phyloP scores from a whole-genome alignment of 164 flowering plant species.

The Protea cynaroides region DNA sequence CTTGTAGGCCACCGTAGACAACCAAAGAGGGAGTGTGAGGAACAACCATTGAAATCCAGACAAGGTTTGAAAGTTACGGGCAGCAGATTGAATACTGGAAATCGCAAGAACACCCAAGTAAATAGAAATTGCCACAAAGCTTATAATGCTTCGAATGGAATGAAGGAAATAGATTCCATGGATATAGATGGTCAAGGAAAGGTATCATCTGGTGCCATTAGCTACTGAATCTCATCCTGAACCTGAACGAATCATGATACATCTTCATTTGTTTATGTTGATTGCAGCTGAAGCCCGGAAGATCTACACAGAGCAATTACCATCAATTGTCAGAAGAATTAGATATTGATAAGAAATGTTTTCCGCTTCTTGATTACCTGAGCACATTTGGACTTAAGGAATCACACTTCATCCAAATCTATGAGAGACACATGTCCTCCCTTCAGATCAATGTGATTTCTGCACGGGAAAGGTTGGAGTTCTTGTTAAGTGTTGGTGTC shows the following conservation, averaged over 20 bases:
- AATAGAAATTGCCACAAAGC: constrained; percentile 19
- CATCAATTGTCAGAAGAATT: constrained; percentile 56
- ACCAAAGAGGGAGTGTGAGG: neutral
- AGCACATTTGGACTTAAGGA: constrained; percentile 80
- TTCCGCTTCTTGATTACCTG: constrained; percentile 87
- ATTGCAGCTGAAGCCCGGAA: constrained; percentile 35
- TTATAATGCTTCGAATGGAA: constrained; percentile 8
- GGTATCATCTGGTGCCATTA: constrained; percentile 27
- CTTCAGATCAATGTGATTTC: constrained; percentile 74
- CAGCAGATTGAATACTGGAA: constrained; percentile 14
- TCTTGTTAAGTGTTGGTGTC: constrained; percentile 76
- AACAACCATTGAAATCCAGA: constrained; percentile 8
- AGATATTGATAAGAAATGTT: constrained; percentile 67
- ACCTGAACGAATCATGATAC: neutral
- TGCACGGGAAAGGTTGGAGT: constrained; percentile 79
- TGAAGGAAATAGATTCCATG: constrained; percentile 16
- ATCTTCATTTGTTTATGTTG: constrained; percentile 15
- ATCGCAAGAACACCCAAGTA: constrained; percentile 11
- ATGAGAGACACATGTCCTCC: constrained; percentile 82
- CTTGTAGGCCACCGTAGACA: constrained; percentile 15
- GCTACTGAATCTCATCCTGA: constrained; percentile 3
- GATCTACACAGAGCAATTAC: constrained; percentile 27
- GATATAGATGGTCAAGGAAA: constrained; percentile 20
- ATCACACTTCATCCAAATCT: constrained; percentile 79
- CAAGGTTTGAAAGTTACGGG: constrained; percentile 4